Evolutionary conservation across 208 protist genomes (phyloP), one percentile per base, ranked within the genome.

Genomic region (Trypanosoma theileri): DNA sequence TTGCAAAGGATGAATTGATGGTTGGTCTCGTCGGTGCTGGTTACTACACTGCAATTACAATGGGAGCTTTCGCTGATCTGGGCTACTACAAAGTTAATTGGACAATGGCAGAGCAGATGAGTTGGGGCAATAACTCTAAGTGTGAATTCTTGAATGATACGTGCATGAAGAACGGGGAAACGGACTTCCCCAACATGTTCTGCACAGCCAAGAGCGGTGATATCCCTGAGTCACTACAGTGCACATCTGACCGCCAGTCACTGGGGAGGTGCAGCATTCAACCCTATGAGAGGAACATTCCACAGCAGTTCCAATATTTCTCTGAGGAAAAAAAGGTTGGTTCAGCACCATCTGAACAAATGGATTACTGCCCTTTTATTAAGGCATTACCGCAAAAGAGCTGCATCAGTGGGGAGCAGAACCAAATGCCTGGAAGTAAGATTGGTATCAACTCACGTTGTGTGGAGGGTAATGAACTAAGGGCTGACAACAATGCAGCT

Each of bases 1-100:
- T 71, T 50, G 61, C 63, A 26, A 63, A 66, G 54, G 66, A 73
- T 31, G 74, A 84, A 17, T 26, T 84, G 54, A 84, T 84, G 73
- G 19, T 51, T 51, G 67, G 59, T 42, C 56, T 53, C 19, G 42
- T n/a, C 11, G 65, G 42, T 41, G 59, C 50, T 26, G 50, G 17
- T 14, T 54, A 41, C 41, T 83, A 83, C 69, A 79, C 58, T 41
- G 62, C 68, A n/a, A 21, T 84, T 7, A 84, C 79, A 3, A 76
- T 84, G 52, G 69, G 69, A 16, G 50, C 58, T 1, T 76, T 84
- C 59, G 64, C 73, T 26, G 74, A 80, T 42, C 59, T 75, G 45
- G 65, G 69, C 16, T 77, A 69, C 65, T 84, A 84, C 51, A 11
- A 68, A 31, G 79, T 59, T 16, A 65, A 71, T 58, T 84, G 62